Percentiles rank a stretch among this genome's conserved stretches.
Conservation (phyloP, 1,139 yeast genomes). For the Yamadazyma conglobata region DNA sequence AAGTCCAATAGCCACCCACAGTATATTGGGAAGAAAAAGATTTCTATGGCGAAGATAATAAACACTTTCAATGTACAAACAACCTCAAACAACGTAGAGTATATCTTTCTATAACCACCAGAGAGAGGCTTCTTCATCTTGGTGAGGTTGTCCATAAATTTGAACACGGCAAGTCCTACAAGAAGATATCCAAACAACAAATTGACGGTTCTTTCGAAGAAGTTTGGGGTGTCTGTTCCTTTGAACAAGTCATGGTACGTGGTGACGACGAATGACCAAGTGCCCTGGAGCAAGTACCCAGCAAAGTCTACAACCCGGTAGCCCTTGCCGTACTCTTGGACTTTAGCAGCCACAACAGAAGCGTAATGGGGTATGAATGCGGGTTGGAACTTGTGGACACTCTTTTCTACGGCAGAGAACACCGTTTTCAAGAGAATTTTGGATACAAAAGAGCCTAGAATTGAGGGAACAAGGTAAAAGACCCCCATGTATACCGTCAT, state of each 20-base stretch:
- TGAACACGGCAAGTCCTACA: slow-evolving; percentile 25
- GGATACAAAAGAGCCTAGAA: slow-evolving; percentile 34
- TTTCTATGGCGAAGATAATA: slow-evolving; percentile 70
- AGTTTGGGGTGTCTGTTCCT: too few relatives aligned
- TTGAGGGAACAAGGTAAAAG: slow-evolving; percentile 54
- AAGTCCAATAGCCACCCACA: slow-evolving; percentile 80
- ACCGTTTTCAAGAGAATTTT: too few relatives aligned
- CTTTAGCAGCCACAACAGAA: too few relatives aligned
- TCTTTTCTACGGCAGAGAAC: too few relatives aligned
- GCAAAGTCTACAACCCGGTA: too few relatives aligned
- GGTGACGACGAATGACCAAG: too few relatives aligned
- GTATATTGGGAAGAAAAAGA: slow-evolving; percentile 77
- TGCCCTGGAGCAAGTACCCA: too few relatives aligned
- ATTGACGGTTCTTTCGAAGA: slow-evolving; percentile 33
- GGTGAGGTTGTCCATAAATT: slow-evolving; percentile 33
- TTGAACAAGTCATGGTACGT: too few relatives aligned
- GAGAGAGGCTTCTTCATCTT: slow-evolving; percentile 40
- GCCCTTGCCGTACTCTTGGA: too few relatives aligned
- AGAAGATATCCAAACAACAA: slow-evolving; percentile 38
- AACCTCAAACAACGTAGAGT: slow-evolving; percentile 52
- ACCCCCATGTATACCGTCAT: slow-evolving; percentile 41
- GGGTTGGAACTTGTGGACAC: too few relatives aligned
- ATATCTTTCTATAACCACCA: slow-evolving; percentile 48
- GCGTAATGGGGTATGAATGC: too few relatives aligned
- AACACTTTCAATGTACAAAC: slow-evolving; percentile 66